These are phyloP conservation scores for Bacidia rubella DNA, from an alignment of 495 filamentous ascomycete species.

Conservation along the genomic window DNA sequence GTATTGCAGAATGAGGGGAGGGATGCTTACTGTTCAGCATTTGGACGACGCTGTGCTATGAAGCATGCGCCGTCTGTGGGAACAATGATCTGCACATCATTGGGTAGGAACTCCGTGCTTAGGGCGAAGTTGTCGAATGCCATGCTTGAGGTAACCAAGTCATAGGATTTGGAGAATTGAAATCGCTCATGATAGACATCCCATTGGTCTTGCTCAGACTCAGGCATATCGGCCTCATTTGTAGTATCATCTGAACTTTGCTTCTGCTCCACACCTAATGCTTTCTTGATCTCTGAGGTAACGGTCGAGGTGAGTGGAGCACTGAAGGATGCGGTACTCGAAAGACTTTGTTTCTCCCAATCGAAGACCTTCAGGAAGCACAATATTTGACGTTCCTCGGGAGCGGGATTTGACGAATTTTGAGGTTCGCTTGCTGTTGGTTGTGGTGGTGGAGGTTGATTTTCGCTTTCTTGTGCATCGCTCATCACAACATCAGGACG, in stretches of 20 bases:
- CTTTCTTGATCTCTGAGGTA: constrained; percentile 19
- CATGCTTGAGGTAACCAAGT: constrained; percentile 4
- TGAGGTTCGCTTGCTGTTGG: not conserved
- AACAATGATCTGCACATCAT: not conserved
- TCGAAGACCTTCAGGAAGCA: constrained; percentile 34
- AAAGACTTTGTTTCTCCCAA: constrained; percentile 29
- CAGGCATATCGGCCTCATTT: not conserved
- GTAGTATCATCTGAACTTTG: not conserved
- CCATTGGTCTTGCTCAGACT: not conserved
- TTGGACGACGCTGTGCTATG: constrained; percentile 16
- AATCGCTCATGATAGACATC: constrained; percentile 14
- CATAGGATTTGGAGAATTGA: constrained; percentile 1
- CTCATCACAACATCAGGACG: not conserved
- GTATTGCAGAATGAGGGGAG: not conserved
- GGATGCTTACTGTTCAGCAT: constrained; percentile 10
- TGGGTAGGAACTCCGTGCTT: constrained; percentile 1
- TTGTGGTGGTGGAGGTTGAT: not conserved
- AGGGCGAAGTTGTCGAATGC: constrained; percentile 9
- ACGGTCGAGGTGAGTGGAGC: constrained; percentile 33
- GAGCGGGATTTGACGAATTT: not conserved
- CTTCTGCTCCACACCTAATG: constrained; percentile 2
- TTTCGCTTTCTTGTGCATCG: not conserved
- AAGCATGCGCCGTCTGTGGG: constrained; percentile 10
- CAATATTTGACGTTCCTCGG: not conserved
- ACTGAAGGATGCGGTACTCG: constrained; percentile 41